Conservation (phyloP, 106 monocot genomes). For the Hemerocallis citrina region DNA sequence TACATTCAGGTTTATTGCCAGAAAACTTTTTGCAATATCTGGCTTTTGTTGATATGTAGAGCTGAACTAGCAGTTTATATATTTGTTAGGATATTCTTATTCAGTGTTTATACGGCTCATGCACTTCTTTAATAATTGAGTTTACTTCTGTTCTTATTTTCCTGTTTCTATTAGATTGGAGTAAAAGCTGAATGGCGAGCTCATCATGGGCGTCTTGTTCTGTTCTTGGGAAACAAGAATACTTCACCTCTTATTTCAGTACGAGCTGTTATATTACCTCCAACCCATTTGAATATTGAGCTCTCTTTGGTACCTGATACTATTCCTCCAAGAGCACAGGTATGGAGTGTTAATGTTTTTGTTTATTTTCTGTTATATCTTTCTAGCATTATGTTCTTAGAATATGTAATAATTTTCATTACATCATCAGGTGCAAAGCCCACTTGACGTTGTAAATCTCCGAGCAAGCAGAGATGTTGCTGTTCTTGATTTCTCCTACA, state of each 20-base stretch:
- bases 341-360: constrained; percentile 6
- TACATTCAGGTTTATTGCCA: constrained; percentile 74
- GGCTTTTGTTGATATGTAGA: neutral
- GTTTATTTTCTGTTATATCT: neutral
- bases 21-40: neutral
- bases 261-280: constrained; percentile 68
- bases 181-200: constrained; percentile 91
- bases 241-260: constrained; percentile 78
- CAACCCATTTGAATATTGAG: constrained; percentile 76
- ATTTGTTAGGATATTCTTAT: neutral
- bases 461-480: constrained; percentile 85
- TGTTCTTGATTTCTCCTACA: constrained; percentile 93
- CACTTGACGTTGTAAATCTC: constrained; percentile 87
- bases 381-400: too few species aligned
- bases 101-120: neutral
- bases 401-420: too few species aligned
- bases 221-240: constrained; percentile 97
- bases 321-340: constrained; percentile 99
- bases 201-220: constrained; percentile 78
- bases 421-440: constrained; percentile 77
- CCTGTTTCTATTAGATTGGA: constrained; percentile 57
- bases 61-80: neutral
- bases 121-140: neutral
- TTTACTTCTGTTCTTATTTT: neutral
- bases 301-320: constrained; percentile 81